These are phyloP conservation scores for Panus rudis DNA, from an alignment of 768 basidiomycete species.

Conservation along the genomic window DNA sequence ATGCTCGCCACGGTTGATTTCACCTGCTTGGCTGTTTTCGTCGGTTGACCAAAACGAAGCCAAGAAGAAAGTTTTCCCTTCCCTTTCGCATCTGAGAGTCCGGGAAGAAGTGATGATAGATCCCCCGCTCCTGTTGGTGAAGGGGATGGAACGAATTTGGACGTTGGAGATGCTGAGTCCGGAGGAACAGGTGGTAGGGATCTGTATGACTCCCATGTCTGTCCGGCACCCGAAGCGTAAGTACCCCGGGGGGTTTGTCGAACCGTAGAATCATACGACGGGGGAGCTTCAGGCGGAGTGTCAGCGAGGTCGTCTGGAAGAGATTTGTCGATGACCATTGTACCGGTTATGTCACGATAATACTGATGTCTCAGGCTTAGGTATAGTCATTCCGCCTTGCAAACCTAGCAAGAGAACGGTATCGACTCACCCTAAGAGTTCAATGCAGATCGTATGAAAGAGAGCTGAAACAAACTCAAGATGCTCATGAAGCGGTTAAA, in stretches of 20 bases:
- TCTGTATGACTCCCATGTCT: neutral
- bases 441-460: no score
- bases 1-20: constrained; percentile 45
- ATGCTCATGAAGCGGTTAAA: no score
- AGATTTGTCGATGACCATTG: constrained; percentile 21
- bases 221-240: neutral
- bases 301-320: constrained; percentile 19
- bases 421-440: no score
- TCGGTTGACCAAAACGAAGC: constrained; percentile 14
- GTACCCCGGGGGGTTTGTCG: constrained; percentile 1
- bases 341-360: no score
- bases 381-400: no score
- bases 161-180: neutral
- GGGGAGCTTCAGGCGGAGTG: constrained; percentile 22
- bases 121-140: no score
- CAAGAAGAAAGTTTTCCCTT: constrained; percentile 8
- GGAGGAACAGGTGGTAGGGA: neutral
- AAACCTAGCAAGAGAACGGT: no score
- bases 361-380: no score
- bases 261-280: constrained; percentile 16
- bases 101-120: no score
- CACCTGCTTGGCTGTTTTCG: constrained; percentile 37
- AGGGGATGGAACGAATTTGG: neutral
- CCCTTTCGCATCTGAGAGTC: neutral
- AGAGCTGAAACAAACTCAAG: no score